These are phyloP conservation scores for Annulohypoxylon stygium DNA, from an alignment of 495 filamentous ascomycete genomes.

Conservation along the genomic window DNA sequence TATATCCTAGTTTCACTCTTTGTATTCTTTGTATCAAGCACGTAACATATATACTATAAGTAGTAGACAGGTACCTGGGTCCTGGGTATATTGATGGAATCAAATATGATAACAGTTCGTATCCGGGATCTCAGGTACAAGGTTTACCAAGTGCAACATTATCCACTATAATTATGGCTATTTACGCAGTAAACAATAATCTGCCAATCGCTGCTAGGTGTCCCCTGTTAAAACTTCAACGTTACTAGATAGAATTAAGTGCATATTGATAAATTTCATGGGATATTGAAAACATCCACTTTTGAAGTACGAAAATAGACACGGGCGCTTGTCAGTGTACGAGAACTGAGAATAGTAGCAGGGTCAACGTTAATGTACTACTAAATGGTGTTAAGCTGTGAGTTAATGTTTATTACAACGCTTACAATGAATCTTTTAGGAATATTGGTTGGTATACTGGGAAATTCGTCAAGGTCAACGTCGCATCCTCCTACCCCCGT, in stretches of 20 bases:
- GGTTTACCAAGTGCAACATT: neutral
- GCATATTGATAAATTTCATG: neutral
- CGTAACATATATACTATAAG: no score
- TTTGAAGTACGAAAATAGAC: neutral
- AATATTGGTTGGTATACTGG: conserved; percentile 22
- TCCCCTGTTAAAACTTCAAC: neutral
- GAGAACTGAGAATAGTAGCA: neutral
- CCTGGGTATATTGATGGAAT: neutral
- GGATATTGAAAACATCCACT: neutral
- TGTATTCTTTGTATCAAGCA: no score
- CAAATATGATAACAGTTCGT: neutral
- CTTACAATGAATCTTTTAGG: neutral
- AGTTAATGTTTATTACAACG: conserved; percentile 16
- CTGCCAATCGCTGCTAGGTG: neutral
- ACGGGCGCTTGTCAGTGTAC: neutral
- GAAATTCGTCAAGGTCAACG: conserved; percentile 20
- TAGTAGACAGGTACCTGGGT: neutral
- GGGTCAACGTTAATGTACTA: neutral
- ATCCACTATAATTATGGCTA: neutral
- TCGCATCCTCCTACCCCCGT: neutral
- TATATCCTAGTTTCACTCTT: no score
- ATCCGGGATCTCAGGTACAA: neutral
- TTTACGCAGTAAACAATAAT: neutral
- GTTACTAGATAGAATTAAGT: neutral
- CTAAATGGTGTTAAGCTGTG: neutral